These are phyloP conservation scores for Sporisorium exsertum DNA, from an alignment of 1,284 basidiomycete species.

Conservation along the genomic window DNA sequence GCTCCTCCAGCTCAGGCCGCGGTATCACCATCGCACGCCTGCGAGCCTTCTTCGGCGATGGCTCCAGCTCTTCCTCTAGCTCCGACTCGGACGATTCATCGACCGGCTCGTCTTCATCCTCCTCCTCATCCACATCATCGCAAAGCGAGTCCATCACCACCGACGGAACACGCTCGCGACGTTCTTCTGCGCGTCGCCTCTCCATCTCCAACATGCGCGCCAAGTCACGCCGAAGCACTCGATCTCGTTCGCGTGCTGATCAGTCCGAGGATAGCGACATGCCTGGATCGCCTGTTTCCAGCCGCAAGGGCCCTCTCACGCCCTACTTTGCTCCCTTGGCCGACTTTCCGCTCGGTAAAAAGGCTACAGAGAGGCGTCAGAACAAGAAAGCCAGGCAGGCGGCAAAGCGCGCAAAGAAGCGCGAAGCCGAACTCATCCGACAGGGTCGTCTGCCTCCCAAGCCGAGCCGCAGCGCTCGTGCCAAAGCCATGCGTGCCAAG, in stretches of 20 bases:
- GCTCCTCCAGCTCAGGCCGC: constrained; percentile 47
- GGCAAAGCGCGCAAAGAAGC: constrained; percentile 46
- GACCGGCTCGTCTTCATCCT: constrained; percentile 30
- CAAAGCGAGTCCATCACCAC: constrained; percentile 31
- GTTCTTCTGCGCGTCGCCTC: constrained; percentile 39
- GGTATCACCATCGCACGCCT: constrained; percentile 61
- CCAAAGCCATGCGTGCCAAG: constrained; percentile 60
- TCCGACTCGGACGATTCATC: constrained; percentile 42
- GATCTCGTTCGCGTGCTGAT: constrained; percentile 31
- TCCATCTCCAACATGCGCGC: constrained; percentile 25
- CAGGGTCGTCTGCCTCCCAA: constrained; percentile 51
- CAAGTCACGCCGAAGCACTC: constrained; percentile 30
- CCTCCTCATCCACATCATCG: constrained; percentile 16
- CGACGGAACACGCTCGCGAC: constrained; percentile 30
- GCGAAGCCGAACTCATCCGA: constrained; percentile 46
- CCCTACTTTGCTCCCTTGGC: constrained; percentile 49
- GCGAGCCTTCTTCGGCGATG: constrained; percentile 66
- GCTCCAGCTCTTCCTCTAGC: constrained; percentile 50
- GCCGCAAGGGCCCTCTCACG: constrained; percentile 39
- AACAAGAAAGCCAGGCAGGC: constrained; percentile 43
- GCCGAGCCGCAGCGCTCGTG: constrained; percentile 62
- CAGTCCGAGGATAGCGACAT: constrained; percentile 42
- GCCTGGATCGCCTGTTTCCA: constrained; percentile 36
- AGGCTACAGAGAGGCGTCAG: constrained; percentile 31
- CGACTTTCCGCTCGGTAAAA: constrained; percentile 45